A percentile compares a stretch with the other conserved stretches of the same genome.
Conservation (phyloP, 2,329 filamentous ascomycete genomes). For the Alternaria gansuensis region DNA sequence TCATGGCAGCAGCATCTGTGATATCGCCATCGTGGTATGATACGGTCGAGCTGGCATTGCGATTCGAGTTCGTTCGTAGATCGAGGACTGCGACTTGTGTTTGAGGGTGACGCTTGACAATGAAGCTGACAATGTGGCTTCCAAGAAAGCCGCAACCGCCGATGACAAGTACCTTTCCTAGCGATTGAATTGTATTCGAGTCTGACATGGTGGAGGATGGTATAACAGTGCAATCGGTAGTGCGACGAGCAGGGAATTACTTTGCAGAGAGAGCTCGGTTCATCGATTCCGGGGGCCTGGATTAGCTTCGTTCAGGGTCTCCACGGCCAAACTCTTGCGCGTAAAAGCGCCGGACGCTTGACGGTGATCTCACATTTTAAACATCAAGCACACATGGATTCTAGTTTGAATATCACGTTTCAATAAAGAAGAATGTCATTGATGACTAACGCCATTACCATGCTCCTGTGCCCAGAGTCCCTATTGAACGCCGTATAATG, state of each 20-base stretch:
- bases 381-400: background rate
- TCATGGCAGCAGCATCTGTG: constrained; percentile 56
- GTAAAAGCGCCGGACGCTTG: background rate
- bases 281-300: constrained; percentile 22
- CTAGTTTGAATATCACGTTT: background rate
- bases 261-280: constrained; percentile 33
- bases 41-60: constrained; percentile 53
- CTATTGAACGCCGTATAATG: constrained; percentile 37
- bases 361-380: background rate
- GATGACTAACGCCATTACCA: constrained; percentile 15
- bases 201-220: constrained; percentile 30
- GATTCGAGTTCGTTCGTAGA: constrained; percentile 55
- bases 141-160: constrained; percentile 64
- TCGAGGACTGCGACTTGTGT: constrained; percentile 59
- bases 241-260: constrained; percentile 21
- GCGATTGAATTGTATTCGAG: constrained; percentile 37
- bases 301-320: constrained; percentile 22
- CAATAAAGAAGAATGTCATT: constrained; percentile 5
- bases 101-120: constrained; percentile 54
- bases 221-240: constrained; percentile 18
- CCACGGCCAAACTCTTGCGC: constrained; percentile 5
- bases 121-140: constrained; percentile 60
- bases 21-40: constrained; percentile 62
- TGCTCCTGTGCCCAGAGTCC: constrained; percentile 25
- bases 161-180: constrained; percentile 60